Base-by-base conservation (phyloP, 768 basidiomycete genomes). In the Naganishia vaughanmartiniae region DNA sequence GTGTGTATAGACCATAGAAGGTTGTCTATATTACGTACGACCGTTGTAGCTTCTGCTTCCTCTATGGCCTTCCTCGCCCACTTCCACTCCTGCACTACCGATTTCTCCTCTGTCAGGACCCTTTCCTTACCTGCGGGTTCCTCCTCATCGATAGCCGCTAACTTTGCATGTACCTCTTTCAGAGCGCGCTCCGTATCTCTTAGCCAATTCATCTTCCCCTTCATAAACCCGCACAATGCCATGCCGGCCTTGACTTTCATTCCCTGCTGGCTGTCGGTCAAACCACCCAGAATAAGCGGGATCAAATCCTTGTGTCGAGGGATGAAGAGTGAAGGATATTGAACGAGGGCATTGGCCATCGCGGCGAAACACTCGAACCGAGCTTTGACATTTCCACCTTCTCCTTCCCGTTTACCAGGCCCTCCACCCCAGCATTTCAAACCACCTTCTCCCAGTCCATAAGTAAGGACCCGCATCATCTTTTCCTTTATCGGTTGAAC, bases 261-360 rank as follows among this genome's bases (percentile, higher is more conserved):
- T 1, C 73, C 26, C 17, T 67, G 56, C 30, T 42, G 46, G 15
- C 56, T 24, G 46, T 54, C 70, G 30, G 42, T 58, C 39, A 79
- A 30, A 1, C 70, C 75, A 53, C 68, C 66, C 21, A 80, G 46
- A 34, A 75, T 75, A 0, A 69, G 60, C 14, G 72, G 71, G n/a
- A 80, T 73, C 28, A 79, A 66, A 19, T 76, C 76, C 36, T 71
- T 36, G 66, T 77, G 76, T 53, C 74, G 73, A 10, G 73, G 67
- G 26, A 77, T 60, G 71, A 80, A 78, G 42, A 80, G 65, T 4
- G 72, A 48, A 7, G 78, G 77, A 56, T 80, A 80, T 30, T 72
- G 73, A 4, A 67, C 66, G 33, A 78, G 53, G 0, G 78, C 63
- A 56, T 80, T 77, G 46, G 65, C 69, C 14, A 78, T 70, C 0